A percentile compares a stretch with the other conserved stretches of the same genome.
These are phyloP conservation scores for Picea abies DNA, from an alignment of 83 land plant species.

Conservation along the genomic window DNA sequence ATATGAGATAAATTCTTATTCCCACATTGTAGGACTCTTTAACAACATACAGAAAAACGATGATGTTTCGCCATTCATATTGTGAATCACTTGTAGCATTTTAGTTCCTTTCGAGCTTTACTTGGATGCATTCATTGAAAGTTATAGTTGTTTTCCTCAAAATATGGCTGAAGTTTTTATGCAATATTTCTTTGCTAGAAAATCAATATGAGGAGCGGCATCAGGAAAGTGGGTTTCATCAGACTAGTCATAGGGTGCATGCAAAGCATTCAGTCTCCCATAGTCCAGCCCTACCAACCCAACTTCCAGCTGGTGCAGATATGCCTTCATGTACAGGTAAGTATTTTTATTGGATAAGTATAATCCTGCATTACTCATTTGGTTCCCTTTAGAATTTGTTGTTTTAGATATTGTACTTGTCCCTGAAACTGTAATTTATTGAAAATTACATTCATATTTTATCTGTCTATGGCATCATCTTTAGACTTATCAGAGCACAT, in stretches of 20 bases:
- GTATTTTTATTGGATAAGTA: not conserved
- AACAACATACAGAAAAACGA: too few species aligned
- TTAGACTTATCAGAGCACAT: too few species aligned
- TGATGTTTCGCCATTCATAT: too few species aligned
- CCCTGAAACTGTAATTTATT: not conserved
- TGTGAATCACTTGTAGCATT: too few species aligned
- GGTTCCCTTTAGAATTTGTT: not conserved
- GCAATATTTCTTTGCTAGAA: slow-evolving; percentile 30
- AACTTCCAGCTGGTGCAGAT: slow-evolving; percentile 87
- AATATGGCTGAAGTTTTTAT: not conserved
- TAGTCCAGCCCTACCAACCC: slow-evolving; percentile 54
- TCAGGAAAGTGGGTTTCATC: slow-evolving; percentile 45
- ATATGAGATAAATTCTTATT: too few species aligned
- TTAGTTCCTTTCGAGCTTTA: too few species aligned
- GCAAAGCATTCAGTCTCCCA: slow-evolving; percentile 42
- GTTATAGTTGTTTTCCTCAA: too few species aligned
- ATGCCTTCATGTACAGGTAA: slow-evolving; percentile 86
- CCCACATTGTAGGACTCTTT: too few species aligned
- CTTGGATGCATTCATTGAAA: too few species aligned
- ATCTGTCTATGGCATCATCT: not conserved
- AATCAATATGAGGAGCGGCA: slow-evolving; percentile 47
- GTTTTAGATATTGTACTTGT: not conserved
- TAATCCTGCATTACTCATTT: not conserved
- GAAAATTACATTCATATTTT: not conserved
- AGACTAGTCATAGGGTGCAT: slow-evolving; percentile 32